Evolutionary conservation across 306 rosid species (phyloP).

Genomic region (Spatholobus suberectus): DNA sequence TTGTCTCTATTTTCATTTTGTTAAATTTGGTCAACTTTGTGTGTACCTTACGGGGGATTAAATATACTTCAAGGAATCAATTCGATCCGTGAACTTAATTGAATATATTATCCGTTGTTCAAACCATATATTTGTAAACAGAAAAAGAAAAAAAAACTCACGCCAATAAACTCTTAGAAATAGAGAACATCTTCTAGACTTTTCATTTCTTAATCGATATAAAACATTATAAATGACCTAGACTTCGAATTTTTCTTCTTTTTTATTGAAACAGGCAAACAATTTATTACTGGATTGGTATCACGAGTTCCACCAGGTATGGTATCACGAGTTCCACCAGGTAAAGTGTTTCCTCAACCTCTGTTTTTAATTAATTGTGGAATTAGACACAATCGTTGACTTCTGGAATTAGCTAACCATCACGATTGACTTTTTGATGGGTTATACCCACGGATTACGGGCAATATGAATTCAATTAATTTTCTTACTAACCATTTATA

Average conservation of each 20-base stretch:
- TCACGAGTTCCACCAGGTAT: conserved; percentile 45
- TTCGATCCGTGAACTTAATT: neutral
- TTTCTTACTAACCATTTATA: too few species aligned
- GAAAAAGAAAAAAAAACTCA: too few species aligned
- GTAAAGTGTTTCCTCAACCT: conserved; percentile 34
- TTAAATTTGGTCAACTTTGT: too few species aligned
- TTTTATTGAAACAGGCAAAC: conserved; percentile 42
- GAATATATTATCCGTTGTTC: neutral
- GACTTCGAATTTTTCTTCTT: neutral
- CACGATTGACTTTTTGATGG: neutral
- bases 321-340: conserved; percentile 22
- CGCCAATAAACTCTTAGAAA: neutral
- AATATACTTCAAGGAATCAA: neutral
- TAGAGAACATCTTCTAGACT: neutral
- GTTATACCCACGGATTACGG: neutral
- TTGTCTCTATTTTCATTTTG: neutral
- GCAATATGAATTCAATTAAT: neutral
- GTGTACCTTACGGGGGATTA: too few species aligned
- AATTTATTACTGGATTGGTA: conserved; percentile 27
- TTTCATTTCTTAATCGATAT: neutral
- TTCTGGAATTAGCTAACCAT: neutral
- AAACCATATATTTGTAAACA: too few species aligned
- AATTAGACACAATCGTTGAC: neutral
- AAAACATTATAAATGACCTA: neutral
- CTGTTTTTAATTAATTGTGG: neutral